Evolutionary conservation across 73 alveolate species (phyloP), one percentile per base, ranked within the genome.

Genomic region (Symbiodinium natans): DNA sequence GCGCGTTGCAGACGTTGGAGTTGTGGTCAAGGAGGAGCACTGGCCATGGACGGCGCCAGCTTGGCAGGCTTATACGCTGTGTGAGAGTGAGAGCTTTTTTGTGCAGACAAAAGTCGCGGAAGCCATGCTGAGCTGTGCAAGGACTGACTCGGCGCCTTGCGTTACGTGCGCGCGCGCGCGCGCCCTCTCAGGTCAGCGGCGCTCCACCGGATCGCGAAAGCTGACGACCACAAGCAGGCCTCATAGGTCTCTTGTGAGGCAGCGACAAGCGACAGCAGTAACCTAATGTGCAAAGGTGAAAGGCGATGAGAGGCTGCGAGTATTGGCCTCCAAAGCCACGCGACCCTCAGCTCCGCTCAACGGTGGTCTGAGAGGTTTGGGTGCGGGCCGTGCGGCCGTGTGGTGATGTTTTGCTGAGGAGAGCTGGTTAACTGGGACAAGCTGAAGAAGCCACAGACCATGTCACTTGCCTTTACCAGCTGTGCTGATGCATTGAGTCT

Each of bases 341-440:
- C 46, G 96, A 21, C 33, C 13, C 95, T 23, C 25, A 33, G 48
- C 3, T n/a, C 13, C 54, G 40, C 56, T 15, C 77, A 43, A 6
- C 13, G 38, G 83, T 7, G 38, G 29, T 7, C 38, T 38, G 40
- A 23, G n/a, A 38, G 25, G 59, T 21, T n/a, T 21, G 54, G 10
- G 59, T 41, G 41, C 29, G 21, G 41, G 23, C 33, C 6, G 75
- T 63, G 42, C 31, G 29, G 42, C 31, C 46, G 31, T 1, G 41
- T 41, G 43, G 43, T 84, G 87, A 11, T 19, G n/a, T 25, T 15
- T 19, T 25, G 83, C 83, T 25, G 19, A 90, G 96, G 75, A 2
- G 96, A 90, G 87, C 87, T 90, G 86, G 96, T 90, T 75, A 68
- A 90, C 54, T 90, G 96, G 96, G 96, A 90, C 96, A 90, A 90